Conservation (phyloP, 768 basidiomycete genomes). For the Xanthoconium stramineum region DNA sequence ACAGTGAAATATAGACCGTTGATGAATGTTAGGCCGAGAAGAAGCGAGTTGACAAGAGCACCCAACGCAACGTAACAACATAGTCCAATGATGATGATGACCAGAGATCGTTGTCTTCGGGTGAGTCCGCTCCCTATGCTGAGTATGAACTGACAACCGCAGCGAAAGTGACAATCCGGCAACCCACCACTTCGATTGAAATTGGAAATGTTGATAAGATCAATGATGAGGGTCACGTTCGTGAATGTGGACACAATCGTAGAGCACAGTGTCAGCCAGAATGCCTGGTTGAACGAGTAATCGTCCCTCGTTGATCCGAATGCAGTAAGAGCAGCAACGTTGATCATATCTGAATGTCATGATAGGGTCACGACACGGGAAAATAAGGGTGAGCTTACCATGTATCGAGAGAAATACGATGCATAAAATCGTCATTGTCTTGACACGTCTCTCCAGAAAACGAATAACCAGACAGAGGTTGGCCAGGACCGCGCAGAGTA, state of each 20-base stretch:
- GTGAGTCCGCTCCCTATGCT: constrained; percentile 72
- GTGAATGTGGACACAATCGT: constrained; percentile 63
- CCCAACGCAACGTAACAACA: constrained; percentile 74
- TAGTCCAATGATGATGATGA: constrained; percentile 73
- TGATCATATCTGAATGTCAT: constrained; percentile 57
- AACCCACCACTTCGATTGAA: constrained; percentile 61
- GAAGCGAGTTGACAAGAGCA: constrained; percentile 52
- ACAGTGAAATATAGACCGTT: constrained; percentile 78
- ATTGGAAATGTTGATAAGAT: constrained; percentile 55
- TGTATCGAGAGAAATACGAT: constrained; percentile 67
- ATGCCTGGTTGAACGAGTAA: constrained; percentile 67
- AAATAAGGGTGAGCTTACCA: constrained; percentile 41
- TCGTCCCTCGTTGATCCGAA: constrained; percentile 67
- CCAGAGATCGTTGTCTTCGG: constrained; percentile 72
- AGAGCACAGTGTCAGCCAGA: constrained; percentile 77
- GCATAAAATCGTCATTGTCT: constrained; percentile 58
- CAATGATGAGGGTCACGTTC: constrained; percentile 65
- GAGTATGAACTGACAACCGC: neutral
- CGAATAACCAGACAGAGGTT: constrained; percentile 64
- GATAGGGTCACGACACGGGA: neutral
- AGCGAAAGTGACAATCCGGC: neutral
- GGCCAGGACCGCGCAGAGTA: constrained; percentile 65
- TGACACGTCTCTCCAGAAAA: constrained; percentile 69
- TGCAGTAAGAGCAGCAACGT: constrained; percentile 51
- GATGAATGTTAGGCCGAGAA: constrained; percentile 57